Base-by-base conservation (phyloP, 371 early-diverging fungal species). In the Basidiobolus meristosporus region DNA sequence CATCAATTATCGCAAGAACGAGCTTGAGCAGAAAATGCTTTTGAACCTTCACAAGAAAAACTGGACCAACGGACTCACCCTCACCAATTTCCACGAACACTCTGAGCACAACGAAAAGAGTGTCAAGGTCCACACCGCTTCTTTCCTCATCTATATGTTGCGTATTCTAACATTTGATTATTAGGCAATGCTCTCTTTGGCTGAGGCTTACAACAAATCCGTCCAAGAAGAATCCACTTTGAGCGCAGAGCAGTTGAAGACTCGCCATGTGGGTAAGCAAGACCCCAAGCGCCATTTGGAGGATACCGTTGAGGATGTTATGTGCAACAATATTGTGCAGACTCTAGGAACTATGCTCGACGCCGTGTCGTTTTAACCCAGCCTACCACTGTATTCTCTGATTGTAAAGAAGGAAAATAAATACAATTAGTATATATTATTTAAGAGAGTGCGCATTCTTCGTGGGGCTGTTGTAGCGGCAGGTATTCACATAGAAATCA, bases 11-110 rank as follows among this genome's bases (percentile, higher is more conserved):
- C 77, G 95, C 50, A 99, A 99, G 64, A 97, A 96, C 57, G 90
- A 93, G 59, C 70, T 98, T 11, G 99, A 99, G 61, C 87, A 98
- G 59, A 90, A 90, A 63, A 99, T 99, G 99, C 60, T 99, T 37
- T 65, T 98, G 41, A 98, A 96, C 59, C 52, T 99, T 39, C 90
- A 98, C 69, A 95, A 96, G 64, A 96, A 95, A 67, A 90, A 87
- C 47, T 99, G 99, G 99, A 90, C 98, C 3, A 73, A 86, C 50
- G 96, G 95, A n/a, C 62, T 99, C 36, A 80, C 77, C 18, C 54
- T 97, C 43, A 63, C 66, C n/a, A 78, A 87, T 55, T 83, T 90
- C 43, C 67, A 73, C 17, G 66, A 77, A 42, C 89, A 88, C 49
- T 65, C 82, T 18, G 66, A 72, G 47, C 54, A 67, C 12, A 97